Evolutionary conservation across 208 protist genomes (phyloP).

Genomic region (Acanthamoeba lenticulata): DNA sequence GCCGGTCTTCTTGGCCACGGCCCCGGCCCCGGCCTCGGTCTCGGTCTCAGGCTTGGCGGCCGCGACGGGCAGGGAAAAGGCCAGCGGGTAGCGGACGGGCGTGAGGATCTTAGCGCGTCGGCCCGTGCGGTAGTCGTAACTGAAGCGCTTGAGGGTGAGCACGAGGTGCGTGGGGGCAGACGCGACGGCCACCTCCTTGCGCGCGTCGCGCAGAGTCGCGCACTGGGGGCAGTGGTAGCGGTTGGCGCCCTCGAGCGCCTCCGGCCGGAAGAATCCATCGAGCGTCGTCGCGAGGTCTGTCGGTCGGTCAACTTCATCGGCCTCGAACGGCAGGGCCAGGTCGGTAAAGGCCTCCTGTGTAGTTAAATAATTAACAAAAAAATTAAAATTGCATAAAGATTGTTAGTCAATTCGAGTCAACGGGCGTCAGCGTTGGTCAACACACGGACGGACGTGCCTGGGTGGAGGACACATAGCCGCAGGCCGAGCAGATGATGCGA

Average conservation of each 20-base stretch:
- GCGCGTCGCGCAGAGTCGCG: background rate
- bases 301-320: background rate
- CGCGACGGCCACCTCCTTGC: background rate
- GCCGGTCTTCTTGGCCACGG: too few relatives aligned
- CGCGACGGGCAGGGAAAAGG: background rate
- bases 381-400: too few relatives aligned
- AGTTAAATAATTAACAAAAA: too few relatives aligned
- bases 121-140: background rate
- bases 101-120: background rate
- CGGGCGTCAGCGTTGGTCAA: too few relatives aligned
- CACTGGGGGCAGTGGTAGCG: background rate
- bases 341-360: slow-evolving; percentile 9
- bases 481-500: background rate
- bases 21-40: too few relatives aligned
- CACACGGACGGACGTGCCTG: background rate
- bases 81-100: background rate
- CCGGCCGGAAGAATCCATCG: background rate
- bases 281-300: background rate
- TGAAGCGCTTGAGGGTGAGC: slow-evolving; percentile 23
- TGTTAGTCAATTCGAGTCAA: too few relatives aligned
- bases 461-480: background rate
- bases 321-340: background rate
- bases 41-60: too few relatives aligned
- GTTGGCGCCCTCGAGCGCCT: background rate
- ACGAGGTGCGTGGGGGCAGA: background rate